Percentiles rank a stretch among this genome's conserved stretches.
phyloP scores from a whole-genome alignment of 2,329 filamentous ascomycete genomes.

The Cladophialophora immunda region DNA sequence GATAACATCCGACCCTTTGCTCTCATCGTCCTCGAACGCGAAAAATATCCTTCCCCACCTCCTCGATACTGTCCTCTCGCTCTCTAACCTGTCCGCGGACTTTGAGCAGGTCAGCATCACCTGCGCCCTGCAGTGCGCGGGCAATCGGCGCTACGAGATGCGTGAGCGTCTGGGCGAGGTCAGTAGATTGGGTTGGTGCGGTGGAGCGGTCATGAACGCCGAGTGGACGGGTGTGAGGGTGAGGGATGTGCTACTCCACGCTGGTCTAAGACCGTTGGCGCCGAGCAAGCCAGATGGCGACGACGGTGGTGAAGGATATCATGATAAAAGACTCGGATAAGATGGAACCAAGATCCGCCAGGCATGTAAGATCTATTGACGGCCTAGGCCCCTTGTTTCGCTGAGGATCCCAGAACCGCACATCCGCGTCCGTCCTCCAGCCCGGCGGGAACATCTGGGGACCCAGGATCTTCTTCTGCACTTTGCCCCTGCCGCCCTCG shows the following conservation, averaged over 20 bases:
- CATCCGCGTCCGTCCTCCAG: constrained; percentile 4
- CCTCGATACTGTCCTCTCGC: not conserved
- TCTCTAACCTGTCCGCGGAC: not conserved
- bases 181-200: constrained; percentile 66
- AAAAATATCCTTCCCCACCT: not conserved
- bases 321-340: constrained; percentile 13
- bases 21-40: not conserved
- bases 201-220: constrained; percentile 69
- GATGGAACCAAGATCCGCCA: too few relatives aligned
- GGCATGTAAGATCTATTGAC: too few relatives aligned
- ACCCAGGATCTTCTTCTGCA: constrained; percentile 13
- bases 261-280: not conserved
- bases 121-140: constrained; percentile 67
- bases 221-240: constrained; percentile 64
- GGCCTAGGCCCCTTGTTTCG: not conserved
- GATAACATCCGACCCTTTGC: constrained; percentile 41
- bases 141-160: constrained; percentile 69
- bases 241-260: constrained; percentile 57
- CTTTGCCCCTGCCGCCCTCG: constrained; percentile 10
- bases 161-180: constrained; percentile 67
- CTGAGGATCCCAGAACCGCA: constrained; percentile 9
- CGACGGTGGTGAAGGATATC: not conserved
- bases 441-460: constrained; percentile 8
- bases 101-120: constrained; percentile 45
- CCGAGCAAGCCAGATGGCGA: not conserved